Evolutionary conservation across 2,329 filamentous ascomycete species (phyloP).

Genomic region (Neofusicoccum parvum): DNA sequence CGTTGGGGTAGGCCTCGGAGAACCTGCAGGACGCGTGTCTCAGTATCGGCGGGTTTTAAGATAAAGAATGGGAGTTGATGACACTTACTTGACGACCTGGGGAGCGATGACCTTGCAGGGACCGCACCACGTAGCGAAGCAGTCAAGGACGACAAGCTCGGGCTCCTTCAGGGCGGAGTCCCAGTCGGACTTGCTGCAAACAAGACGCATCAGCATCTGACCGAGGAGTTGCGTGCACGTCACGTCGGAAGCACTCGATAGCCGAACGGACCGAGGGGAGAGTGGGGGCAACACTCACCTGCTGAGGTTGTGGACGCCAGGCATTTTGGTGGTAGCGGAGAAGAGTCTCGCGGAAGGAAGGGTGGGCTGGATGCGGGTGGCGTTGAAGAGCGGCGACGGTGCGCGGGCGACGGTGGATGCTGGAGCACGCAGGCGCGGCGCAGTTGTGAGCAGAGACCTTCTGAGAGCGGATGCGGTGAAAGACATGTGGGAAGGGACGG

Average conservation of each 20-base stretch:
- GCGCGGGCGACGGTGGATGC: constrained; percentile 25
- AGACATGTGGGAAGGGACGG: constrained; percentile 31
- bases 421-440: constrained; percentile 34
- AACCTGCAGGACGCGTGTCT: constrained; percentile 47
- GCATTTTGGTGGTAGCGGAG: constrained; percentile 41
- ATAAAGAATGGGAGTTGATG: constrained; percentile 11
- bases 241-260: not conserved
- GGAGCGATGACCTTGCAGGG: constrained; percentile 93
- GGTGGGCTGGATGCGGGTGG: constrained; percentile 32
- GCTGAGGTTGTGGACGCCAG: constrained; percentile 53
- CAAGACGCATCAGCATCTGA: not conserved
- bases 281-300: constrained; percentile 36
- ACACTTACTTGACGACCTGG: constrained; percentile 64
- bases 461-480: constrained; percentile 31
- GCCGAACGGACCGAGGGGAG: not conserved
- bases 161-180: constrained; percentile 53
- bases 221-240: not conserved
- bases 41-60: not conserved
- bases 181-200: constrained; percentile 61
- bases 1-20: constrained; percentile 60
- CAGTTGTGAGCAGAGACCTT: constrained; percentile 47
- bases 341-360: constrained; percentile 41
- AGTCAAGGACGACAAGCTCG: constrained; percentile 77
- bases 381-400: constrained; percentile 30
- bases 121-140: constrained; percentile 88